These are phyloP conservation scores for Chaetomiaceae sp. DNA, from an alignment of 2,329 filamentous ascomycete genomes.

Conservation along the genomic window DNA sequence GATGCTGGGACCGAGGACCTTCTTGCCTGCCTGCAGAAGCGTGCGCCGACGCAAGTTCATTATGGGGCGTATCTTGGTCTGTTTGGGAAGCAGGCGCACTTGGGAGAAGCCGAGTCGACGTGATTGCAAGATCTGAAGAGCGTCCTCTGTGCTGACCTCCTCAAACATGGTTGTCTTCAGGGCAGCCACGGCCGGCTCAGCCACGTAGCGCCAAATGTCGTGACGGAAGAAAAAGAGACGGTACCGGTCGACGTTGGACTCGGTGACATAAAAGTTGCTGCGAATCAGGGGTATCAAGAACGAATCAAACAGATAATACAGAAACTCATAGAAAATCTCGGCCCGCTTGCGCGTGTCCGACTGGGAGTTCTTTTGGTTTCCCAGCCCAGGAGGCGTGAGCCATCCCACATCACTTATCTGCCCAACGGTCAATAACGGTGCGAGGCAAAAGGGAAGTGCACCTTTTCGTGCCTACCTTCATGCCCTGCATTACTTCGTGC, in stretches of 20 bases:
- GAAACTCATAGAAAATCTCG: constrained; percentile 76
- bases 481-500: constrained; percentile 68
- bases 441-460: neutral
- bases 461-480: constrained; percentile 54
- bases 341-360: constrained; percentile 70
- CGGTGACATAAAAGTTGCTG: constrained; percentile 89
- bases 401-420: constrained; percentile 67
- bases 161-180: constrained; percentile 74
- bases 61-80: constrained; percentile 70
- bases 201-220: constrained; percentile 77
- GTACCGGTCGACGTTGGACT: constrained; percentile 75
- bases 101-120: constrained; percentile 71
- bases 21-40: constrained; percentile 45
- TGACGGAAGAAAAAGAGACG: constrained; percentile 91
- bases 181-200: constrained; percentile 63
- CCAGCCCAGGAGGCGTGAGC: constrained; percentile 56
- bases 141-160: constrained; percentile 58
- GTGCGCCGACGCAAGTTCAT: constrained; percentile 73
- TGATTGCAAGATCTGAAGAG: constrained; percentile 53
- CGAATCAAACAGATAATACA: constrained; percentile 93
- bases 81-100: constrained; percentile 79
- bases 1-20: constrained; percentile 57
- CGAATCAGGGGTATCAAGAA: constrained; percentile 81
- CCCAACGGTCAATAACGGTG: constrained; percentile 17
- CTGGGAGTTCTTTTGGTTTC: constrained; percentile 54